phyloP scores from a whole-genome alignment of 1,284 basidiomycete genomes.

The Ustilago trichophora region DNA sequence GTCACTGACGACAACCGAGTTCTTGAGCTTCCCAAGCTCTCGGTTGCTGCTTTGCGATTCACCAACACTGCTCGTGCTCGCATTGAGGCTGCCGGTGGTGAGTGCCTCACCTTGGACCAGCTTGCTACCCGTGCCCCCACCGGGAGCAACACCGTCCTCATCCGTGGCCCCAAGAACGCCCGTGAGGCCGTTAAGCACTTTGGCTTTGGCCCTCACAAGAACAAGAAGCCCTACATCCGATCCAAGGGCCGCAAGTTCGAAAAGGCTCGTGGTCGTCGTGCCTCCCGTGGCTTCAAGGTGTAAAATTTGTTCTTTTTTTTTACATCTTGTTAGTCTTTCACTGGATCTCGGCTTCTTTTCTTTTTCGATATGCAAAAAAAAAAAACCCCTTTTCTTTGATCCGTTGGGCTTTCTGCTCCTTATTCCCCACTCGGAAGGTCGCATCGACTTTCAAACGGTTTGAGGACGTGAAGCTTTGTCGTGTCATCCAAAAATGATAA shows the following conservation, averaged over 20 bases:
- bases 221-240: constrained; percentile 92
- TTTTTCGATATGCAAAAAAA: not conserved
- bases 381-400: not conserved
- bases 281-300: constrained; percentile 68
- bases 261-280: constrained; percentile 70
- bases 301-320: constrained; percentile 44
- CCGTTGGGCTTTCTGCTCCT: too few species aligned
- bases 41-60: constrained; percentile 94
- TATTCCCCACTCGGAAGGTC: too few species aligned
- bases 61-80: constrained; percentile 90
- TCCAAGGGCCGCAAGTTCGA: constrained; percentile 93
- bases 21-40: constrained; percentile 85
- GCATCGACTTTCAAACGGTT: too few species aligned
- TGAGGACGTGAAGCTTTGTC: too few species aligned
- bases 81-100: constrained; percentile 94
- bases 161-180: constrained; percentile 89
- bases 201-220: constrained; percentile 69
- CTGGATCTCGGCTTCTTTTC: not conserved
- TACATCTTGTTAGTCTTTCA: not conserved
- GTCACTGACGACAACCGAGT: constrained; percentile 97
- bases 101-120: constrained; percentile 94
- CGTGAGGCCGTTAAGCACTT: constrained; percentile 97
- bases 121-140: constrained; percentile 92
- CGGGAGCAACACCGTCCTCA: constrained; percentile 91
- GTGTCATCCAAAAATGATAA: too few species aligned